Percentiles rank a stretch among this genome's conserved stretches.
phyloP scores from a whole-genome alignment of 164 flowering plant species.

The Tetrastigma voinierianum region DNA sequence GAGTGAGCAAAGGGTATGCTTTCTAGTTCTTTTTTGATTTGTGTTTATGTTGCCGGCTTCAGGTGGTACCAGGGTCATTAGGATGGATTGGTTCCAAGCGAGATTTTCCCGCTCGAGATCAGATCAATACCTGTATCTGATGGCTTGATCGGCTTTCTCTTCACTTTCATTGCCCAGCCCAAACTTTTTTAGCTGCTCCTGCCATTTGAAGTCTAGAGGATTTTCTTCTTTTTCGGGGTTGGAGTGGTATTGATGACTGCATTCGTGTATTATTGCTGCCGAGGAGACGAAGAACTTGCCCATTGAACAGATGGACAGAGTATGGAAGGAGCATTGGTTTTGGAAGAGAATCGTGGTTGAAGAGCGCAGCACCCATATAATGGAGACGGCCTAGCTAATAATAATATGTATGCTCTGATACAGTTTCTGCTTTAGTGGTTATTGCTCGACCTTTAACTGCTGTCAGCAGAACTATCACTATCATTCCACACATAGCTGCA shows the following conservation, averaged over 20 bases:
- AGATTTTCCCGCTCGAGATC: conserved; percentile 29
- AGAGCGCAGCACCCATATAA: not conserved
- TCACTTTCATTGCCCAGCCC: conserved; percentile 32
- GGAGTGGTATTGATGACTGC: conserved; percentile 39
- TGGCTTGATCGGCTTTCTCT: conserved; percentile 22
- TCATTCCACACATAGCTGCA: too few species aligned
- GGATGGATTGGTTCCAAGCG: conserved; percentile 40
- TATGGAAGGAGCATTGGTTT: conserved; percentile 45
- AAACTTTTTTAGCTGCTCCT: conserved; percentile 28
- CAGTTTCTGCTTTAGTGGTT: too few species aligned
- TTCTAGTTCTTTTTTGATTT: conserved; percentile 28
- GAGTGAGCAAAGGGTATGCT: conserved; percentile 22
- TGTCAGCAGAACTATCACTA: too few species aligned
- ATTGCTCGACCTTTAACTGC: too few species aligned
- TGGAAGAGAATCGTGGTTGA: conserved; percentile 31
- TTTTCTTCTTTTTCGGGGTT: conserved; percentile 39
- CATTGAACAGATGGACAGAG: conserved; percentile 28
- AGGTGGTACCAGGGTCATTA: conserved; percentile 39
- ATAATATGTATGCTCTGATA: too few species aligned
- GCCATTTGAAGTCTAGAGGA: conserved; percentile 36
- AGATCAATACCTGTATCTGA: too few species aligned
- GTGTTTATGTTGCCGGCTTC: conserved; percentile 38
- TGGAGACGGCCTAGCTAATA: too few species aligned
- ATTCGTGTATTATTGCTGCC: conserved; percentile 33
- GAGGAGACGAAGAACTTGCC: conserved; percentile 40